phyloP scores from a whole-genome alignment of 805 yeast genomes.

The Starmerella vaccinii region DNA sequence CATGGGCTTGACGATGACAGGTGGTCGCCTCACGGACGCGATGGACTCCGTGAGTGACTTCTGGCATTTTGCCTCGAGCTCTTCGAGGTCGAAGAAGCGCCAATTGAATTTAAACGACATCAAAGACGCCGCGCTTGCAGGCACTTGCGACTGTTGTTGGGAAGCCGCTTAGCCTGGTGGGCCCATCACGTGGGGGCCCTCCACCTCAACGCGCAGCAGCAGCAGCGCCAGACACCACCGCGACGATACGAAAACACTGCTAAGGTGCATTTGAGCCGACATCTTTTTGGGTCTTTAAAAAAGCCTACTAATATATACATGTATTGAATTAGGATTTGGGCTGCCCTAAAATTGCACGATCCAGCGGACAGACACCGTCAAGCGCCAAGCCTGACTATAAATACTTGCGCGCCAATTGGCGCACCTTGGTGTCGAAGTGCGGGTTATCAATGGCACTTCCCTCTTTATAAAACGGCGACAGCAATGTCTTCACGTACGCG shows the following conservation, averaged over 20 bases:
- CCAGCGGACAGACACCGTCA: too few relatives aligned
- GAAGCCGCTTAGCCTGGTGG: background rate
- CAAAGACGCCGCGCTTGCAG: background rate
- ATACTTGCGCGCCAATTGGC: conserved; percentile 64
- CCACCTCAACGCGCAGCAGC: too few relatives aligned
- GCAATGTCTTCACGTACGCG: conserved; percentile 68
- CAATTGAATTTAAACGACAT: conserved; percentile 56
- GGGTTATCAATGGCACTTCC: conserved; percentile 66
- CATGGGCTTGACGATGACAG: conserved; percentile 36
- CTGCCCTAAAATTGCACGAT: too few relatives aligned
- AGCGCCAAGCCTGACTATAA: conserved; percentile 37
- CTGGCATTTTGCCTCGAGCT: conserved; percentile 50
- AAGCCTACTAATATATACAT: too few relatives aligned
- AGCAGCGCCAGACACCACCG: too few relatives aligned
- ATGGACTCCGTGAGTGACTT: conserved; percentile 28
- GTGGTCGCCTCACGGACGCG: conserved; percentile 29
- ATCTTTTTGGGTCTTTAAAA: too few relatives aligned
- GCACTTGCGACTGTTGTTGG: background rate
- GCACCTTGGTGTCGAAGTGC: conserved; percentile 65
- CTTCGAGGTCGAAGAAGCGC: conserved; percentile 60
- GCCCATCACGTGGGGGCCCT: too few relatives aligned
- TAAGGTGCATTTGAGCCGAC: too few relatives aligned
- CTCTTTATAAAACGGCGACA: conserved; percentile 76
- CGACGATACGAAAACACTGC: too few relatives aligned
- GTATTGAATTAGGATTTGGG: too few relatives aligned